Evolutionary conservation across 2,329 filamentous ascomycete species (phyloP).

Genomic region (Pyricularia sp.): DNA sequence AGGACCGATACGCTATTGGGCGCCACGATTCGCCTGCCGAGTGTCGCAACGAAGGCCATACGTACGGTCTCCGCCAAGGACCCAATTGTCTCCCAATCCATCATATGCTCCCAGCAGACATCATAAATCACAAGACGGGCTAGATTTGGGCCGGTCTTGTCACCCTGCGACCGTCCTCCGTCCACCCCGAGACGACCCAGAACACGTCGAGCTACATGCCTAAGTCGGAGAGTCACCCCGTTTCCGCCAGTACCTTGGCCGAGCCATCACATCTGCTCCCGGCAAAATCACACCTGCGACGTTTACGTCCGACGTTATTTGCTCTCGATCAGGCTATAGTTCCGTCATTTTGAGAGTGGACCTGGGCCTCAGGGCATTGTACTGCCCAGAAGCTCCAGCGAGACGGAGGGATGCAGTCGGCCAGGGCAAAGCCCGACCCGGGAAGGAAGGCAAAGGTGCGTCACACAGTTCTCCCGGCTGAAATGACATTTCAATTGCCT

Average conservation of each 20-base stretch:
- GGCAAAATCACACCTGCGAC: neutral
- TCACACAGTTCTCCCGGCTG: neutral
- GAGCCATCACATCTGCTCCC: neutral
- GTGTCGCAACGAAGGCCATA: neutral
- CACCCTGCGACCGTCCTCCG: neutral
- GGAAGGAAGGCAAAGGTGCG: conserved; percentile 49
- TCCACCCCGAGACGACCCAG: neutral
- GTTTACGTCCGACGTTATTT: neutral
- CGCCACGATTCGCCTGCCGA: neutral
- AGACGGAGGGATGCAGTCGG: conserved; percentile 34
- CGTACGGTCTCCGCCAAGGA: neutral
- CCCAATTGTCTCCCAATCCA: neutral
- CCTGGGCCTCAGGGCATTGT: neutral
- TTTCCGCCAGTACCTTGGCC: neutral
- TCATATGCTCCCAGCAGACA: neutral
- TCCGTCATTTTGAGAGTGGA: neutral
- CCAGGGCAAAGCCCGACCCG: conserved; percentile 43
- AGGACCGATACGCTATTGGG: neutral
- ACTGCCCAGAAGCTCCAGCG: neutral
- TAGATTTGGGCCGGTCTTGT: neutral
- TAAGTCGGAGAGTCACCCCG: neutral
- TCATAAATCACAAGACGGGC: neutral
- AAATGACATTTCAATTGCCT: neutral
- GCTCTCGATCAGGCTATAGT: neutral
- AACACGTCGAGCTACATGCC: neutral